Evolutionary conservation across 2,329 filamentous ascomycete genomes (phyloP), one percentile per base, ranked within the genome.

Genomic region (Periconia sp.): DNA sequence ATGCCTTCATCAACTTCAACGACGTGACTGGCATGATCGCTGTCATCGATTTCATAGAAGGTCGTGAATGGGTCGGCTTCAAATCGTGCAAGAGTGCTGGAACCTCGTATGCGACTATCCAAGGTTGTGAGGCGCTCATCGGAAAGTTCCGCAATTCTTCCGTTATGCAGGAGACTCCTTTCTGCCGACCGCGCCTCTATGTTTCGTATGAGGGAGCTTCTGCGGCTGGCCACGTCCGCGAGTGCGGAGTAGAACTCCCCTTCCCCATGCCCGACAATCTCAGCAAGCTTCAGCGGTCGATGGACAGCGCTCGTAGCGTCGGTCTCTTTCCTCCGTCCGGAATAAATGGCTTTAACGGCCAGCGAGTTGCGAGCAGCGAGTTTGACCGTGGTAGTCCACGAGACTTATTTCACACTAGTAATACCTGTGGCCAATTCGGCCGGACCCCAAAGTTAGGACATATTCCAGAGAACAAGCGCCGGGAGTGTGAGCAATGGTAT

Each of bases 111-210:
- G 94, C 94, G n/a, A 96, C 92, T 10, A 92, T 96, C 46, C 94
- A 99, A 74, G 94, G 94, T 32, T 87, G 87, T 51, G 91, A 96
- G 63, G 92, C 89, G 52, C 78, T 97, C 0, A 83, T 96, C 5
- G 88, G 95, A 68, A 96, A 97, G 66, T 99, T 99, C 64, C 86
- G 94, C 24, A 99, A 99, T 74, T 96, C 90, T 26, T 92, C 90
- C 0, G 91, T 99, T 21, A 96, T 97, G 90, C 78, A 92, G 1
- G 92, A 97, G 71, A 82, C 85, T 9, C 78, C 83, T 1, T 84
- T 87, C 38, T 95, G 90, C 60, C 85, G 90, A 1, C 94, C 94
- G 1, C 95, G 95, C 28, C 40, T 69, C 4, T 86, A 81, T 69
- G 73, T 76, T 48, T 78, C 80, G 28, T 65, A 71, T 16, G 66